phyloP scores from a whole-genome alignment of 2,329 filamentous ascomycete species.

The Paraconiothyrium brasiliense region DNA sequence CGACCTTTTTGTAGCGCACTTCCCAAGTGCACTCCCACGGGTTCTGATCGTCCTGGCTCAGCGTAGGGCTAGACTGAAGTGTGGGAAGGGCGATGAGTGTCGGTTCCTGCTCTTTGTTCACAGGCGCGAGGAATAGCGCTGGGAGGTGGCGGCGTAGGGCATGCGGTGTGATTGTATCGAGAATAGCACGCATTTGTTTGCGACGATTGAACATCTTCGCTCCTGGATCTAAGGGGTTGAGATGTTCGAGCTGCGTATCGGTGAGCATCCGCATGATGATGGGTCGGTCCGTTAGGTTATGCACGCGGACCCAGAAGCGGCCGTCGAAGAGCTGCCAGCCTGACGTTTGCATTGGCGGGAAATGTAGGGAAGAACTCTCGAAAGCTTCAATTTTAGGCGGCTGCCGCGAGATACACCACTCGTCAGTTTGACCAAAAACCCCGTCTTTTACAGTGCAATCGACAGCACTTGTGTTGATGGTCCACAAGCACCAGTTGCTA shows the following conservation, averaged over 20 bases:
- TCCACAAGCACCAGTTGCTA: constrained; percentile 39
- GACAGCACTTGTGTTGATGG: constrained; percentile 27
- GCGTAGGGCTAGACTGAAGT: background rate
- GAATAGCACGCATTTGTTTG: constrained; percentile 1
- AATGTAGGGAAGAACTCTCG: background rate
- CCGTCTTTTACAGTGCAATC: background rate
- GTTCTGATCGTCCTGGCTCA: no score
- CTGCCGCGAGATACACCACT: constrained; percentile 43
- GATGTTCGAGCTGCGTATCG: constrained; percentile 23
- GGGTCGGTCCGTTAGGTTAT: constrained; percentile 37
- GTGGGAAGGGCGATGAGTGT: constrained; percentile 14
- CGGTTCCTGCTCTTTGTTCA: background rate
- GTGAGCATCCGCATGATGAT: constrained; percentile 52
- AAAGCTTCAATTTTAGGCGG: constrained; percentile 23
- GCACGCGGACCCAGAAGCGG: constrained; percentile 64
- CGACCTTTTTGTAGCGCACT: constrained; percentile 17
- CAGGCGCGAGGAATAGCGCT: constrained; percentile 13
- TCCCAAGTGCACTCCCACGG: constrained; percentile 7
- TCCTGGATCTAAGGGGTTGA: background rate
- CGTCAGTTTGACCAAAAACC: constrained; percentile 19
- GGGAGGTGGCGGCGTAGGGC: constrained; percentile 13
- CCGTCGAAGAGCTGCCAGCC: constrained; percentile 62
- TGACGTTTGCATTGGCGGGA: constrained; percentile 18
- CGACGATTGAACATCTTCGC: background rate
- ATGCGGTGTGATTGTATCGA: constrained; percentile 5